Base-by-base conservation (phyloP, 106 monocot genomes). In the Chionographis japonica region DNA sequence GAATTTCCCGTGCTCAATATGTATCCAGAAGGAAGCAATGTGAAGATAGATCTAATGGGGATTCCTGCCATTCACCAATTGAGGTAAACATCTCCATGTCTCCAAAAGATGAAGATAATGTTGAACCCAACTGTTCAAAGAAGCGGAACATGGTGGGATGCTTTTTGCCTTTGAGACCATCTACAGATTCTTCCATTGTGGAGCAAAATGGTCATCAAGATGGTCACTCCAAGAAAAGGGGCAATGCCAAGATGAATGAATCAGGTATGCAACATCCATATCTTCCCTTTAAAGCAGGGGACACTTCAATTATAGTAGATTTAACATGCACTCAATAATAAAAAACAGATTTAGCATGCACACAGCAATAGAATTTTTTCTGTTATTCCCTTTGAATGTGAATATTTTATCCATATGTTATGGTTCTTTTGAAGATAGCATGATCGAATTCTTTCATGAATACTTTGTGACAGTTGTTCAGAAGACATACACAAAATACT, bases 1-100 rank as follows among this genome's bases (percentile, higher is more conserved):
- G 69, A 54, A 38, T 67, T 8, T 49, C 46, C 43, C 58, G 58
- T 58, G 13, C 12, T 49, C 42, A 49, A 12, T 43, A 46, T 69
- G 6, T 20, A 16, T 36, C 19, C 20, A 58, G 27, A 49, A 58
- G 46, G 36, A 60, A 35, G 59, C 7, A 69, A 37, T 12, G 17
- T 18, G 15, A 20, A 8, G 12, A 49, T 58, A 59, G 2, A 41
- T 36, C 46, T 43, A 59, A 20, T 58, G 57, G n/a, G 14, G 27
- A 19, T 27, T 59, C 69, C 4, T 59, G 6, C 10, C 2, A 37
- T 59, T 14, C 40, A 12, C 27, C 46, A 19, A 9, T 27, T 13
- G 12, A 69, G 46, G 58, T 69, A 20, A 14, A 43, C 4, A 37
- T 49, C 16, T 46, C 49, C 36, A 50, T 58, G 37, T 53, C 67